Base-by-base conservation (phyloP, 495 filamentous ascomycete genomes). In the Aspergillus sclerotioniger region DNA sequence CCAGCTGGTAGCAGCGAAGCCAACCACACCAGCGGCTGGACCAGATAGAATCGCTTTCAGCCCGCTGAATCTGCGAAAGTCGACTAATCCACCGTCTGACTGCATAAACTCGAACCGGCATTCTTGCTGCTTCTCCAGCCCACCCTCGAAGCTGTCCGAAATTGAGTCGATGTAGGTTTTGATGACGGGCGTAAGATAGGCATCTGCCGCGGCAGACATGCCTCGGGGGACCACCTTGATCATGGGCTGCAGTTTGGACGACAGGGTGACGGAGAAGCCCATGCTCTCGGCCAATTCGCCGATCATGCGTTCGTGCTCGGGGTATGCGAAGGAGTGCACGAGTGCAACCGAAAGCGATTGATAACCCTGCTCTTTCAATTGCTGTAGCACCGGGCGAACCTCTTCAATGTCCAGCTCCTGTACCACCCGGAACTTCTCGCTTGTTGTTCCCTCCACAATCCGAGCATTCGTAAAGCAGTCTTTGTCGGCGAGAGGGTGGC, bases 141-240 rank as follows among this genome's bases (percentile, higher is more conserved):
- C 80, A 16, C 47, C 47, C 47, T 80, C 71, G 51, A 86, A 86
- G 47, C 82, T 83, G 1, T 76, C 67, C 51, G 89, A 85, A 62
- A 98, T 98, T 3, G 92, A 93, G 29, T 85, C 80, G 63, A 98
- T 95, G 69, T 98, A 98, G 69, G 92, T 91, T 69, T 91, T 91
- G 65, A 98, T 98, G 9, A 92, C 90, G 0, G 94, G 94, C 2
- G 94, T 98, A 6, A 98, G 81, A 67, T 98, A 98, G 6, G 93
- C 93, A 75, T 98, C 93, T 8, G 93, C 93, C 32, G 91, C 94
- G 8, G 94, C 90, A 16, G 90, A 95, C 7, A 92, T 96, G 15
- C 90, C 92, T 53, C 94, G 79, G 32, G 93, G 88, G 28, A 83
- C 79, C 32, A 83, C 70, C 58, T 78, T 79, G 61, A 83, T 97